These are phyloP conservation scores for Hebeloma cylindrosporum DNA, from an alignment of 768 basidiomycete genomes.

Conservation along the genomic window DNA sequence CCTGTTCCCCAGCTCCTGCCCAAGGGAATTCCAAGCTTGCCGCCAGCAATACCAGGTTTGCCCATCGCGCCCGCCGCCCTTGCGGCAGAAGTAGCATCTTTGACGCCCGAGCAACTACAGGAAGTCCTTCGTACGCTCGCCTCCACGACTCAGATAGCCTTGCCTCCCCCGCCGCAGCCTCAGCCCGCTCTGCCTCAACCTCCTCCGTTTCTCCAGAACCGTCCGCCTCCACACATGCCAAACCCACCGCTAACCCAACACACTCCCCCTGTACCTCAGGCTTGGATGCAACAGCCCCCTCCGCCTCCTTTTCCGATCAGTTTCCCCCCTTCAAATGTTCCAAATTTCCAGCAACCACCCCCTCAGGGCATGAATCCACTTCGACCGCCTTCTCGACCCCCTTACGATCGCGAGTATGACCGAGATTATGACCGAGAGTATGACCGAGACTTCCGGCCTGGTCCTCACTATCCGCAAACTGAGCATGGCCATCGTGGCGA, in stretches of 20 bases:
- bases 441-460: constrained; percentile 19
- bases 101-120: constrained; percentile 78
- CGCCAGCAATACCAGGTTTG: constrained; percentile 25
- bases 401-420: constrained; percentile 26
- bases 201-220: no score
- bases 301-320: constrained; percentile 22
- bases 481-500: constrained; percentile 26
- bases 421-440: constrained; percentile 12
- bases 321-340: constrained; percentile 24
- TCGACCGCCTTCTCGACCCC: constrained; percentile 10
- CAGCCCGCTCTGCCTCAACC: constrained; percentile 20
- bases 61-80: constrained; percentile 49
- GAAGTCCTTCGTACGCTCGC: constrained; percentile 61
- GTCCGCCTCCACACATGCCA: no score
- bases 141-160: constrained; percentile 29
- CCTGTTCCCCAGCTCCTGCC: constrained; percentile 8
- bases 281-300: constrained; percentile 7
- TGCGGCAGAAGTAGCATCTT: constrained; percentile 67
- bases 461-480: constrained; percentile 21
- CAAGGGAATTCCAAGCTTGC: constrained; percentile 18
- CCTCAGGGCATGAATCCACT: constrained; percentile 12
- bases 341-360: constrained; percentile 24
- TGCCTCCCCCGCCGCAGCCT: constrained; percentile 22
- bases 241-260: no score
- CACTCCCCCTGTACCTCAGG: no score